Base-by-base conservation (phyloP, 805 yeast genomes). In the Lipomyces japonicus region DNA sequence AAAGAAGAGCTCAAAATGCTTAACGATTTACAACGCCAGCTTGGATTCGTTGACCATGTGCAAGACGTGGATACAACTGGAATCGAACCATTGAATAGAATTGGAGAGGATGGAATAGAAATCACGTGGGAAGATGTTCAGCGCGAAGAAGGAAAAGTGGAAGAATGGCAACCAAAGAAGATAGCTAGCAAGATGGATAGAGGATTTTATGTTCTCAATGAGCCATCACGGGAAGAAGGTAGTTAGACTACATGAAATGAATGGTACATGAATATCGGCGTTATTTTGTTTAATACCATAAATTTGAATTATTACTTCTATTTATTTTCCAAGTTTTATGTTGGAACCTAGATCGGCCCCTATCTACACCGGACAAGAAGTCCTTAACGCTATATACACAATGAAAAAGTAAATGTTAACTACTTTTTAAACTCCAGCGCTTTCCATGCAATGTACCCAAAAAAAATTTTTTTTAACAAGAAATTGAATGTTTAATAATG, bases 11-110 rank as follows among this genome's bases (percentile, higher is more conserved):
- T 45, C 24, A 48, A 40, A 32, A 46, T 67, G 39, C 46, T 61
- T 23, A 39, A 44, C 4, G 70, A 69, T 34, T 57, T 70, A 10
- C 54, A 57, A 16, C 65, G 63, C 39, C 74, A 71, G 60, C 60
- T 71, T 26, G 61, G 57, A 23, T 71, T 71, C 50, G 69, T 71
- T 2, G 70, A 70, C 51, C 67, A 64, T n/a, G 62, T 71, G 18
- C 55, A 62, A n/a, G 62, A 60, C 10, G 66, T 68, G 6, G 63
- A 68, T 30, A 67, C 72, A 2, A 50, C 47, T 2, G 66, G 64
- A 2, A 49, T 66, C 9, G 62, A 59, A 46, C 74, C 74, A 7
- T 52, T 70, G 21, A 61, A 37, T 36, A 23, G 58, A 23, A 40
- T 54, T 7, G 56, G 50, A 4, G 53, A 39, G 25, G 53, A 47